These are phyloP conservation scores for Fusarium transvaalense DNA, from an alignment of 2,329 filamentous ascomycete species.

Conservation along the genomic window DNA sequence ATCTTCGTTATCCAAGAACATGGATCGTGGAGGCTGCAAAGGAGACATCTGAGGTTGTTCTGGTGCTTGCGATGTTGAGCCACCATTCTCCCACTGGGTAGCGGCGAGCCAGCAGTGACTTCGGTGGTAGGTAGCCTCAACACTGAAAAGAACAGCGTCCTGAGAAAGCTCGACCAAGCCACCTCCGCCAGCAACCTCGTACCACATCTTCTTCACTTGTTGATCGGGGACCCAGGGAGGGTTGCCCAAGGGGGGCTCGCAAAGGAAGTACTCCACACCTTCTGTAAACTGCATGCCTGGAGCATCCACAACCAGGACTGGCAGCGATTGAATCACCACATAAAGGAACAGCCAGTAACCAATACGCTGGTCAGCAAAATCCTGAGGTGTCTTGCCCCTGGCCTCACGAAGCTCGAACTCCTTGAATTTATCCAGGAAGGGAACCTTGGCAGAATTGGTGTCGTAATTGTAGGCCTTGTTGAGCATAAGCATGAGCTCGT, in stretches of 20 bases:
- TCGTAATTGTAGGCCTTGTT: constrained; percentile 85
- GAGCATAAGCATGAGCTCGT: constrained; percentile 82
- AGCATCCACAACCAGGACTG: constrained; percentile 82
- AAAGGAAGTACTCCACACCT: constrained; percentile 85
- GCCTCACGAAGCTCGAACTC: constrained; percentile 78
- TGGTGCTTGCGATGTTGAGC: constrained; percentile 44
- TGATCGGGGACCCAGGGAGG: constrained; percentile 79
- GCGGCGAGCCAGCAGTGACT: constrained; percentile 69
- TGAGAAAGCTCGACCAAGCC: constrained; percentile 69
- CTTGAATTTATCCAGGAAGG: constrained; percentile 78
- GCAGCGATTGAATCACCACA: constrained; percentile 80
- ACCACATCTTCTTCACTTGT: constrained; percentile 77
- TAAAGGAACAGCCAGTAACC: constrained; percentile 89
- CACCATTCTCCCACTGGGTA: constrained; percentile 60
- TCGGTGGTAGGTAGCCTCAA: constrained; percentile 71
- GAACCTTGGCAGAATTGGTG: constrained; percentile 66
- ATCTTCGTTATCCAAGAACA: constrained; percentile 52
- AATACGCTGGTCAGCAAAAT: constrained; percentile 77
- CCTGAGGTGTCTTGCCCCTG: constrained; percentile 71
- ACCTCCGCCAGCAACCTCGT: constrained; percentile 75
- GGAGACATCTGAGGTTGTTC: constrained; percentile 55
- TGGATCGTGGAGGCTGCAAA: constrained; percentile 54
- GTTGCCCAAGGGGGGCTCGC: constrained; percentile 78
- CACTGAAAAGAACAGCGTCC: constrained; percentile 71
- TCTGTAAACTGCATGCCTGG: constrained; percentile 76